A percentile compares a stretch with the other conserved stretches of the same genome.
Evolutionary conservation across 2,329 filamentous ascomycete genomes (phyloP).

Genomic region (Penicillium sp.): DNA sequence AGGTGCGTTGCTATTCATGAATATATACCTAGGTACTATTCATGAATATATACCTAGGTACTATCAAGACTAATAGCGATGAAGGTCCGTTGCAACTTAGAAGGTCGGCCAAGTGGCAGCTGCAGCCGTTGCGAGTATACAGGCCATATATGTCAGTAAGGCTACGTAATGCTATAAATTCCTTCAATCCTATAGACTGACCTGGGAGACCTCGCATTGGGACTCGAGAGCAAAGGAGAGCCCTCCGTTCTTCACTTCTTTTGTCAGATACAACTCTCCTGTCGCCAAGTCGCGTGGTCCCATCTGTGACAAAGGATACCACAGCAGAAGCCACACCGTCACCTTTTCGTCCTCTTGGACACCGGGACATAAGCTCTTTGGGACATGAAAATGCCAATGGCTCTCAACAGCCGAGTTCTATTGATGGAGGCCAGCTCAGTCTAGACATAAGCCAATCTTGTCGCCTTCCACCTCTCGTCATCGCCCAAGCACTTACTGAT

Average conservation of each 20-base stretch:
- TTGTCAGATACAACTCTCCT: neutral
- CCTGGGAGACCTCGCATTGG: neutral
- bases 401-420: neutral
- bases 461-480: neutral
- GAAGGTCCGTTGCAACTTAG: constrained; percentile 10
- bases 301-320: neutral
- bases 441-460: constrained; percentile 1
- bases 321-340: neutral
- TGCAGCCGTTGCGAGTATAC: constrained; percentile 7
- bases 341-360: neutral
- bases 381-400: neutral
- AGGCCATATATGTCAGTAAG: constrained; percentile 5
- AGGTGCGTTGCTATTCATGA: neutral
- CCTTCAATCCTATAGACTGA: neutral
- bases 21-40: too few relatives aligned
- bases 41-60: neutral
- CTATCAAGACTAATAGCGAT: neutral
- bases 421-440: neutral
- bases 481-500: constrained; percentile 2
- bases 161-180: neutral
- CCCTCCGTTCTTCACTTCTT: neutral
- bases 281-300: neutral
- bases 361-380: neutral
- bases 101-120: neutral
- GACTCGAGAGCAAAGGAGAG: neutral